A percentile compares a stretch with the other conserved stretches of the same genome.
These are phyloP conservation scores for Vitis amurensis DNA, from an alignment of 164 flowering plant species.

Conservation along the genomic window DNA sequence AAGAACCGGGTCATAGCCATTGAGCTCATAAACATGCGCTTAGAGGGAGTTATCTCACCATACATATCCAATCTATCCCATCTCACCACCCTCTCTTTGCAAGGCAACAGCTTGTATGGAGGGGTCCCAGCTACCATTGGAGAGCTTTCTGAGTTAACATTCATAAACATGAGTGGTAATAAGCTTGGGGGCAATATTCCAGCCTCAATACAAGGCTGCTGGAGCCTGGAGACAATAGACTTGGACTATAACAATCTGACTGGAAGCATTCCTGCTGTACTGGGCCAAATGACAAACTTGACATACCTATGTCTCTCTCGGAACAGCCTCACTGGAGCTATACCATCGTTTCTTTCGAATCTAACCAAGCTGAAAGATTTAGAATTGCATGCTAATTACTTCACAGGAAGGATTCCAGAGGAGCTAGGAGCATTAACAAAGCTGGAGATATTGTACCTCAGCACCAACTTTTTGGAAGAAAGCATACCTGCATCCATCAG, in stretches of 20 bases:
- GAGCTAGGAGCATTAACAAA: slow-evolving; percentile 10
- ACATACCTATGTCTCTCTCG: slow-evolving; percentile 1
- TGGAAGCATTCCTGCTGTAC: slow-evolving; percentile 18
- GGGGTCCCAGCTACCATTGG: slow-evolving; percentile 6
- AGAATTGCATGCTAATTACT: not conserved
- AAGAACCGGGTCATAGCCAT: slow-evolving; percentile 6
- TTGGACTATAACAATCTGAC: not conserved
- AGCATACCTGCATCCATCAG: slow-evolving; percentile 14
- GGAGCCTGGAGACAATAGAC: not conserved
- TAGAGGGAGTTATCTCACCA: slow-evolving; percentile 15
- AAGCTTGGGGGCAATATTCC: not conserved
- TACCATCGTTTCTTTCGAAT: slow-evolving; percentile 11
- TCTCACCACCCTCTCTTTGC: slow-evolving; percentile 12
- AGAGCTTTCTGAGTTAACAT: slow-evolving; percentile 2
- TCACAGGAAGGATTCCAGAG: slow-evolving; percentile 17
- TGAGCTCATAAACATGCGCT: slow-evolving; percentile 8
- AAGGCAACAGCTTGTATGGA: slow-evolving; percentile 12
- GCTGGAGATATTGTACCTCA: slow-evolving; percentile 13
- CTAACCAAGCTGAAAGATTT: slow-evolving; percentile 4
- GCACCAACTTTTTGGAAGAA: slow-evolving; percentile 8
- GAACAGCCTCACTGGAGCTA: slow-evolving; percentile 8
- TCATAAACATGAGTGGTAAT: slow-evolving; percentile 1
- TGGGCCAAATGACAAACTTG: slow-evolving; percentile 13
- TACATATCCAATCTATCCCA: slow-evolving; percentile 16
- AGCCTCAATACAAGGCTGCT: too few species aligned